Evolutionary conservation across 495 filamentous ascomycete species (phyloP), one percentile per base, ranked within the genome.

Genomic region (Penicillium riverlandense): DNA sequence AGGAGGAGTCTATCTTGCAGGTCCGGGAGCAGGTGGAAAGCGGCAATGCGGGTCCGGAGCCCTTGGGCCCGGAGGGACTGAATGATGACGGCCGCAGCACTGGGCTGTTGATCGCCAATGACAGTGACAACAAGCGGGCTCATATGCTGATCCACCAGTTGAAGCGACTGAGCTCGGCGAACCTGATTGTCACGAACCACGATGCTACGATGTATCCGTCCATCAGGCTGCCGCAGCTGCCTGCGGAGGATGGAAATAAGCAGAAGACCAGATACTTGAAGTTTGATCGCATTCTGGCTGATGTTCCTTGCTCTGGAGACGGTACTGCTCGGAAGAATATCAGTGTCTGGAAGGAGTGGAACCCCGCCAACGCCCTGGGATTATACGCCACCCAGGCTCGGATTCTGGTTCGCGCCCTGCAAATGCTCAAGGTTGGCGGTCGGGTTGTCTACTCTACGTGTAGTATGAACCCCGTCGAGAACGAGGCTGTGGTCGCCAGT

Each of bases 81-180:
- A 86, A 66, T 47, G 90, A 96, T 50, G 79, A 88, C 56, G 92
- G 92, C 40, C 75, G 92, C 54, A 82, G 88, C 11, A 96, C 88
- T 8, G 92, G 92, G 15, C 67, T 98, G 40, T 72, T 98, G 40
- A 87, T 98, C 55, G 91, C 92, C 37, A 98, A 98, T 61, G 92
- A 98, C 57, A 80, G 80, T 45, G 94, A 98, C 59, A 94, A 95
- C 72, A 92, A 88, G 74, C 84, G 92, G 45, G 83, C 85, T 14
- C 91, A 97, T 63, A 91, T 98, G 87, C 69, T 98, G 48, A 86
- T 96, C 48, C 92, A 98, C 59, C 92, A 98, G 64, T 85, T 95
- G 53, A 98, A 98, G 72, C 83, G 92, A 46, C 72, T 98, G 29
- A 95, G 89, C 51, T 97, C 94, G 12, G 92, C 92, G 1, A 98